A percentile compares a stretch with the other conserved stretches of the same genome.
These are phyloP conservation scores for Hansenula lynferdii DNA, from an alignment of 1,139 yeast genomes.

Conservation along the genomic window DNA sequence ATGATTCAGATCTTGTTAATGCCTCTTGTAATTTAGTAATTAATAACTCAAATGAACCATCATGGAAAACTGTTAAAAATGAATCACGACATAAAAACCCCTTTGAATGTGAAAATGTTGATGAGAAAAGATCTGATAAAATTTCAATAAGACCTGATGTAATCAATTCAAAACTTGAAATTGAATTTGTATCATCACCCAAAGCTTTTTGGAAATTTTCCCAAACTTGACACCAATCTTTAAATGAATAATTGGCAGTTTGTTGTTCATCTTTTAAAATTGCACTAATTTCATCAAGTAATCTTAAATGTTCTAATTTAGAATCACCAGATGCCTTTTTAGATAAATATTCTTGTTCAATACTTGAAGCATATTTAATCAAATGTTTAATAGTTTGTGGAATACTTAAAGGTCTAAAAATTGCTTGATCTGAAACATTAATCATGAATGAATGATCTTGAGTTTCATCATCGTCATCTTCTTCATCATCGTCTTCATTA, in stretches of 20 bases:
- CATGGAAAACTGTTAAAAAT: conserved; percentile 45
- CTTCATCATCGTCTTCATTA: conserved; percentile 26
- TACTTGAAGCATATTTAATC: conserved; percentile 11
- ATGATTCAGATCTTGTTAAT: conserved; percentile 68
- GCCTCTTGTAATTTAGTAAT: conserved; percentile 67
- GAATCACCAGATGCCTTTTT: conserved; percentile 15
- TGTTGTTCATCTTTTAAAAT: conserved; percentile 15
- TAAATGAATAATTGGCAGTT: conserved; percentile 19
- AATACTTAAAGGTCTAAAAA: conserved; percentile 8
- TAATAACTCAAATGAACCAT: conserved; percentile 36
- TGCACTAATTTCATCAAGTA: conserved; percentile 25
- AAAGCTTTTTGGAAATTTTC: conserved; percentile 31
- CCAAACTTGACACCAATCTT: conserved; percentile 49
- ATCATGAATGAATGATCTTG: conserved; percentile 9
- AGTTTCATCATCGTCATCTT: conserved; percentile 25
- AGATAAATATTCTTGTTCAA: conserved; percentile 17
- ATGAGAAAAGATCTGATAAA: conserved; percentile 38
- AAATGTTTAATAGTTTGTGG: conserved; percentile 4
- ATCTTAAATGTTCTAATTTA: conserved; percentile 23
- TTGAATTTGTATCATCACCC: conserved; percentile 26
- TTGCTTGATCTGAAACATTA: conserved; percentile 1
- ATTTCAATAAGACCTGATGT: conserved; percentile 60
- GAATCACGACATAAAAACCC: conserved; percentile 35
- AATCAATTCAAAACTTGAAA: conserved; percentile 75
- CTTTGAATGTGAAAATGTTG: conserved; percentile 16